phyloP scores from a whole-genome alignment of 2,329 filamentous ascomycete species.

The Drechslera avenae region DNA sequence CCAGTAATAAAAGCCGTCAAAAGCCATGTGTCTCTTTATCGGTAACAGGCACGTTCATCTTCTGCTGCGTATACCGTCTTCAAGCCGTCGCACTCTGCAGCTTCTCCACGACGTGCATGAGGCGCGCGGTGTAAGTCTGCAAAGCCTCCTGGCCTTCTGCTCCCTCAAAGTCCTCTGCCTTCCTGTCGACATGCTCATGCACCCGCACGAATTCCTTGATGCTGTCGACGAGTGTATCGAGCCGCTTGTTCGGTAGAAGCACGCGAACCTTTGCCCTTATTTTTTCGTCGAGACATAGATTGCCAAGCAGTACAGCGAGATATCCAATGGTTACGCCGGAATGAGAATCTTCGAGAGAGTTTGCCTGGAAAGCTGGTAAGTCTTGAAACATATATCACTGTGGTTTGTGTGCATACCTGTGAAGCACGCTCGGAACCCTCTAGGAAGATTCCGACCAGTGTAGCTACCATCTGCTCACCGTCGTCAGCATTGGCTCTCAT shows the following conservation, averaged over 20 bases:
- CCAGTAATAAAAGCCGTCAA: not conserved
- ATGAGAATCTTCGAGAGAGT: constrained; percentile 69
- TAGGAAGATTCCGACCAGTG: constrained; percentile 69
- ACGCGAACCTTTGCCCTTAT: constrained; percentile 52
- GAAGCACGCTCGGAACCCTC: constrained; percentile 67
- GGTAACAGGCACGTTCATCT: not conserved
- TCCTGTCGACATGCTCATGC: constrained; percentile 62
- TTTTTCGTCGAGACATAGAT: constrained; percentile 67
- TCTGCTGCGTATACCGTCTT: constrained; percentile 1
- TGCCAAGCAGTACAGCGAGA: constrained; percentile 81
- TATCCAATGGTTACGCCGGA: constrained; percentile 87
- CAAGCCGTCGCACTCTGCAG: constrained; percentile 41
- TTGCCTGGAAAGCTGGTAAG: constrained; percentile 49
- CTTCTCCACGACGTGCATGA: constrained; percentile 59
- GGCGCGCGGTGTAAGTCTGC: constrained; percentile 58
- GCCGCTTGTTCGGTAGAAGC: constrained; percentile 53
- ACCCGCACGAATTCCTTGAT: constrained; percentile 67
- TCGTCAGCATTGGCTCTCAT: constrained; percentile 51
- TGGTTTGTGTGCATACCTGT: constrained; percentile 62
- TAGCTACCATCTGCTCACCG: constrained; percentile 58
- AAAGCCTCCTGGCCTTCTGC: constrained; percentile 54
- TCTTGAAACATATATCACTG: not conserved
- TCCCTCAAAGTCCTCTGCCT: constrained; percentile 52
- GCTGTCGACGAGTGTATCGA: constrained; percentile 60
- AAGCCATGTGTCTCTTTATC: too few species aligned